Base-by-base conservation (phyloP, 1,139 yeast species). In the Ashbya aceris region DNA sequence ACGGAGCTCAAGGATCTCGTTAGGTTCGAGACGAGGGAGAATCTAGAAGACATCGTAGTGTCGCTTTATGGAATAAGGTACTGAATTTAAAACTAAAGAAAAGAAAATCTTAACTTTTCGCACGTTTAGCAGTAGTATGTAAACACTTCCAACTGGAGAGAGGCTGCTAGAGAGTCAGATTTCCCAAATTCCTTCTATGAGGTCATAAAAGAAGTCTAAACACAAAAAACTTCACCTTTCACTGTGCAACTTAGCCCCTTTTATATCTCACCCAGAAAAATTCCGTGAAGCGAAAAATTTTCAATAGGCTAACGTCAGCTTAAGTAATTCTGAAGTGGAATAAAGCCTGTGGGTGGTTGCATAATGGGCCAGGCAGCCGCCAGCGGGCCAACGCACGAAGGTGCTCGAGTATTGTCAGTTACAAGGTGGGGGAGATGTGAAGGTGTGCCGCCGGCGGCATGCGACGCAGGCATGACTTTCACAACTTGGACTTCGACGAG, bases 401-500 rank as follows among this genome's bases (percentile, higher is more conserved):
- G 23, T 17, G 23, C 23, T 17, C 23, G 23, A 17, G 23, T 17
- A 17, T 17, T 17, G 23, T 17, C 23, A 17, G 23, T 17, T 17
- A 17, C 23, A n/a, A n/a, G n/a, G n/a, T n/a, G n/a, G 23, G 23
- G 23, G 3, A 6, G 23, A 6, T 17, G 23, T 17, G 23, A 17
- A 17, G 23, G 23, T 17, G 23, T 17, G 23, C 23, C 23, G 23
- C 23, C 23, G 23, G 23, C 23, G 23, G 23, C 23, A 17, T 17
- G 23, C n/a, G 23, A 6, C 23, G 23, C 23, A 4, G 23, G 23
- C 23, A 17, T 17, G 23, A 29, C 6, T 2, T 13, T 49, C 46
- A 63, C 41, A 68, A 49, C 49, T 69, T 70, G 28, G 65, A 49
- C 49, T 65, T 59, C 12, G 60, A 46, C 1, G 65, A 62, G 48